Conservation (phyloP, 169 alveolate species). For the Plasmodium relictum region DNA sequence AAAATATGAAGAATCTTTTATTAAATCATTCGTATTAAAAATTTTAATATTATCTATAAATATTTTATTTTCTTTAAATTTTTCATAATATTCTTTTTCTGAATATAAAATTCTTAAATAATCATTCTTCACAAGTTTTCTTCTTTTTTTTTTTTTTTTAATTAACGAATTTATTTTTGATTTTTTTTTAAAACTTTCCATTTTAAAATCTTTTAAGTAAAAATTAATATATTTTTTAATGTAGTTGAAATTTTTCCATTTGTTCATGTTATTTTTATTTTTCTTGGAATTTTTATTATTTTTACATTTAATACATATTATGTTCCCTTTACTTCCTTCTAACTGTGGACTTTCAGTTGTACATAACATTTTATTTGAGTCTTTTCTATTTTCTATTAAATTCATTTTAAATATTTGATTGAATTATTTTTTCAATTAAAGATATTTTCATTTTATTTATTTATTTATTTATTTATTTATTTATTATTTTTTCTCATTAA, state of each 20-base stretch:
- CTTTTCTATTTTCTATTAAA: too few species aligned
- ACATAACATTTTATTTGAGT: too few species aligned
- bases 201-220: conserved; percentile 3
- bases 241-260: conserved; percentile 1
- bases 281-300: too few species aligned
- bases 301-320: background rate
- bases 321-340: background rate
- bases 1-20: conserved; percentile 32
- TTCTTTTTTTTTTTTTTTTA: conserved; percentile 4
- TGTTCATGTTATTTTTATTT: background rate
- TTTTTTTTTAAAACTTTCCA: conserved; percentile 10
- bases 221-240: conserved; percentile 7
- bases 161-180: background rate
- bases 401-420: too few species aligned
- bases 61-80: conserved; percentile 26
- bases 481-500: too few species aligned
- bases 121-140: conserved; percentile 10
- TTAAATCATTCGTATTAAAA: conserved; percentile 5
- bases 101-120: conserved; percentile 28
- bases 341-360: background rate
- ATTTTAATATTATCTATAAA: conserved; percentile 21
- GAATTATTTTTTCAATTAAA: too few species aligned
- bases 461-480: background rate
- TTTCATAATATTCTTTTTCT: conserved; percentile 33
- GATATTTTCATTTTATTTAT: background rate